Conservation (phyloP, 2,329 filamentous ascomycete species). For the Fusarium liriodendri region DNA sequence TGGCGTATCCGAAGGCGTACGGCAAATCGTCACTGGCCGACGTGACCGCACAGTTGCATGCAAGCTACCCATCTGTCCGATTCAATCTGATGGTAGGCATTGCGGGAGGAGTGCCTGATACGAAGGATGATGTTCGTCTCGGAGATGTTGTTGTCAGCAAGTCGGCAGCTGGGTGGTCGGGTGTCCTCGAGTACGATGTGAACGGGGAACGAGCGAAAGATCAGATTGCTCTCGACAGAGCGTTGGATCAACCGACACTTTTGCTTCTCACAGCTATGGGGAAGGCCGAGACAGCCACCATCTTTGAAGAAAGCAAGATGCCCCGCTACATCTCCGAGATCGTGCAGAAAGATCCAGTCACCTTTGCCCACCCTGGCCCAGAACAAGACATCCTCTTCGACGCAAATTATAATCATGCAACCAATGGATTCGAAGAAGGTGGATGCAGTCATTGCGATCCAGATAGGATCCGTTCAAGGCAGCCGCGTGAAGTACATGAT, state of each 20-base stretch:
- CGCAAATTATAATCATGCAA: background rate
- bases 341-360: background rate
- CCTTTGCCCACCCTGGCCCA: background rate
- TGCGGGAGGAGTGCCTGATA: background rate
- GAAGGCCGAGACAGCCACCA: background rate
- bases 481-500: background rate
- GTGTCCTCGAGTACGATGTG: background rate
- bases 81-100: slow-evolving; percentile 1
- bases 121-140: background rate
- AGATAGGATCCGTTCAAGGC: background rate
- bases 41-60: background rate
- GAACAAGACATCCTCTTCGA: background rate
- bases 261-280: background rate
- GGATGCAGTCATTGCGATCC: background rate
- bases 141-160: slow-evolving; percentile 8
- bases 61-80: background rate
- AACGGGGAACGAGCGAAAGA: background rate
- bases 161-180: background rate
- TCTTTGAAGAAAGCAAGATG: background rate
- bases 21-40: background rate
- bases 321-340: background rate
- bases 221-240: background rate
- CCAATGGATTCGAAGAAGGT: background rate
- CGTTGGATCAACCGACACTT: background rate
- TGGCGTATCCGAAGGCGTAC: background rate